Evolutionary conservation across 176 grass and related monocot species (phyloP).

Genomic region (Rhynchospora pubera): DNA sequence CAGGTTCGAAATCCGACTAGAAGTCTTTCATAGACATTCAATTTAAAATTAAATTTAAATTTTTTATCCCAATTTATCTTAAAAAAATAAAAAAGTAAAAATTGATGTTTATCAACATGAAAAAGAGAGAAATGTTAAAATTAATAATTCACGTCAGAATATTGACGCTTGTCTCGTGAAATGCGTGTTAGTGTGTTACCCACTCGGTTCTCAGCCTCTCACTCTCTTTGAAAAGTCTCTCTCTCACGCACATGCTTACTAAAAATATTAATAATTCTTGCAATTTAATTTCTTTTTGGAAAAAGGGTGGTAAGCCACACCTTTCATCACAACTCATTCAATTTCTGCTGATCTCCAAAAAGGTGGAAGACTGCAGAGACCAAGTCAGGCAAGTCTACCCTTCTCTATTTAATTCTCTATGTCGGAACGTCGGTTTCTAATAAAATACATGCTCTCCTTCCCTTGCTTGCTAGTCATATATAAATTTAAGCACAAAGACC

Average conservation of each 20-base stretch:
- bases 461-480: background rate
- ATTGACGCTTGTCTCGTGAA: background rate
- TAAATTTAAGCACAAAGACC: background rate
- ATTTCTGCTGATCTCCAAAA: background rate
- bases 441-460: background rate
- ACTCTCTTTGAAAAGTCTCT: background rate
- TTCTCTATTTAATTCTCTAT: background rate
- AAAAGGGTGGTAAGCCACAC: too few relatives aligned
- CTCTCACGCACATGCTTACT: too few relatives aligned
- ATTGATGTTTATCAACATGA: too few relatives aligned
- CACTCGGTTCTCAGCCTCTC: background rate
- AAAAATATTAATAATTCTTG: too few relatives aligned
- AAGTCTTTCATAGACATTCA: too few relatives aligned
- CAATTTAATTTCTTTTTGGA: too few relatives aligned
- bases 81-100: too few relatives aligned
- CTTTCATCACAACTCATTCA: background rate
- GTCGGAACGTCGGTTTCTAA: background rate
- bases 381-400: background rate
- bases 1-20: too few relatives aligned
- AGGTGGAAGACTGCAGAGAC: background rate
- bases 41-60: too few relatives aligned
- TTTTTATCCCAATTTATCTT: too few relatives aligned
- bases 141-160: background rate
- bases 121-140: background rate
- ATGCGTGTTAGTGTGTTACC: slow-evolving; percentile 3